Conservation (phyloP, 441 rosid species). For the Adansonia gregorii region DNA sequence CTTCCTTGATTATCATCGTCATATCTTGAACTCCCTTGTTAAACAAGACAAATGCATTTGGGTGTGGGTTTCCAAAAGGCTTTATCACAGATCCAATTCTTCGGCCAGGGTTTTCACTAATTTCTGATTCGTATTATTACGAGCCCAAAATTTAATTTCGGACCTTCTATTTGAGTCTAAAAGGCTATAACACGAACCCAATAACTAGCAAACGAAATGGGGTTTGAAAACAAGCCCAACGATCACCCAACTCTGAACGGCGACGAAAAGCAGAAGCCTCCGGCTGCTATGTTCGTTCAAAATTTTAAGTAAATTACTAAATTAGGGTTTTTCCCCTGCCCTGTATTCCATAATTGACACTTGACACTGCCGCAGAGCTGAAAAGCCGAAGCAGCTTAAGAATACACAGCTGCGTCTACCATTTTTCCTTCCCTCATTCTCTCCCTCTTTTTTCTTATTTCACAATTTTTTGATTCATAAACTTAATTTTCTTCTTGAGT, state of each 20-base stretch:
- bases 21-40: no score
- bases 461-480: no score
- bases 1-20: no score
- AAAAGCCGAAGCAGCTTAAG: background rate
- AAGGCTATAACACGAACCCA: no score
- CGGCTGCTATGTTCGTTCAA: background rate
- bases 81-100: no score
- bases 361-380: background rate
- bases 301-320: background rate
- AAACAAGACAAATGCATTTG: no score
- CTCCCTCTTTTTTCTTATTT: background rate
- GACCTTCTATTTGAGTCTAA: no score
- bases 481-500: no score
- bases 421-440: background rate
- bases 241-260: background rate
- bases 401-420: background rate
- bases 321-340: background rate
- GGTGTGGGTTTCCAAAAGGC: no score
- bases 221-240: background rate
- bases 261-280: background rate
- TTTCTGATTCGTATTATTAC: no score
- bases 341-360: background rate
- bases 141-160: background rate
- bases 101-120: no score
- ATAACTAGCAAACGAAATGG: no score